Evolutionary conservation across 2,329 filamentous ascomycete genomes (phyloP), one percentile per base, ranked within the genome.

Genomic region (Alternaria postmessia): DNA sequence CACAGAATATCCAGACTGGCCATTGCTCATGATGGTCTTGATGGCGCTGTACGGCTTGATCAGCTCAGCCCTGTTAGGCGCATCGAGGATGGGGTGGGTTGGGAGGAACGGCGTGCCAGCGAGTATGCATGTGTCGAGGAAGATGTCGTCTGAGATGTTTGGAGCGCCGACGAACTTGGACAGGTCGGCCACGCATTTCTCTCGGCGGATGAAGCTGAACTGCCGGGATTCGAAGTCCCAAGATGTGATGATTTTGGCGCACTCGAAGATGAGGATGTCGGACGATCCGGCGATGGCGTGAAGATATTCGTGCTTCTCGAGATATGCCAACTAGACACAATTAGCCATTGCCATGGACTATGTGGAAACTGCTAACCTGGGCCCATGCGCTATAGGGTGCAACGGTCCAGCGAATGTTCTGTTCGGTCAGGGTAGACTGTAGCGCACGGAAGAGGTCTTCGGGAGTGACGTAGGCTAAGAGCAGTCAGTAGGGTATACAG

Each of bases 381-480:
- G 92, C 92, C 71, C 91, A 90, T 38, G 94, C 93, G 77, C 91
- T 93, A 82, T 93, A 96, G 1, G 94, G 94, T 12, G 94, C 90
- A 44, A 96, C 91, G 48, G 92, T 83, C 73, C 93, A 96, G 62
- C 92, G 86, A 57, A 96, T 82, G 2, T 85, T 84, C 63, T 89
- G 86, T 66, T 88, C 83, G 69, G 86, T 84, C 52, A 98, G 84
- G 56, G 94, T 88, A 30, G 85, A 83, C 79, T 96, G 92, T 39
- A 98, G 85, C 54, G 92, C 86, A 54, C 89, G 89, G 72, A 91
- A 93, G 51, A 97, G 86, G 57, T 89, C 87, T 74, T 91, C 87
- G 41, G 91, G 85, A 54, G 72, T 74, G 48, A 78, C 72, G 41
- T 91, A 90, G 65, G 89, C 92, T 94, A 71, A 34, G 49, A 41